A percentile compares a stretch with the other conserved stretches of the same genome.
These are phyloP conservation scores for Amaranthus cruentus DNA, from an alignment of 148 eudicot species.

Conservation along the genomic window DNA sequence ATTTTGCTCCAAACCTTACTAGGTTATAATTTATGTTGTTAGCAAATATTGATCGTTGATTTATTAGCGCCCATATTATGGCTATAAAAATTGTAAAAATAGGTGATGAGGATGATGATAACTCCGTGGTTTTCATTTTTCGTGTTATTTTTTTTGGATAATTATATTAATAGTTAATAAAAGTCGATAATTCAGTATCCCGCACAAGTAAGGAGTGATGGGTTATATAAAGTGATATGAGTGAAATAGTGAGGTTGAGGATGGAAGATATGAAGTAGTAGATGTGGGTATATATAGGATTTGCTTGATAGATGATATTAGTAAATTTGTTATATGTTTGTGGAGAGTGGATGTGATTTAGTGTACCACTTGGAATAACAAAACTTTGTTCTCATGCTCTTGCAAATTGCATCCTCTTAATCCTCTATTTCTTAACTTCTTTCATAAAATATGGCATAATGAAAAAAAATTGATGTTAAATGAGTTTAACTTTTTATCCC, in stretches of 20 bases:
- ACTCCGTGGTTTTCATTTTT: not conserved
- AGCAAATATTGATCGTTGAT: not conserved
- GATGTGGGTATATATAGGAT: slow-evolving; percentile 14
- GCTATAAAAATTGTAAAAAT: not conserved
- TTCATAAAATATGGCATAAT: no score
- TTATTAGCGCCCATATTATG: not conserved
- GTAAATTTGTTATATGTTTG: not conserved
- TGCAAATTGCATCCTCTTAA: no score
- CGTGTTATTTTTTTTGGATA: not conserved
- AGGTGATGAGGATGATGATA: not conserved
- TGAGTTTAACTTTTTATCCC: no score
- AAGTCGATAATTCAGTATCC: no score
- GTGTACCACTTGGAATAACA: no score
- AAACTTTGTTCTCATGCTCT: no score
- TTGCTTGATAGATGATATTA: not conserved
- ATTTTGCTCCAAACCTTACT: slow-evolving; percentile 24
- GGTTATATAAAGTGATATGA: no score
- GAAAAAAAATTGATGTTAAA: no score
- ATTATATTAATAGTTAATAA: no score
- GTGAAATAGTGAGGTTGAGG: not conserved
- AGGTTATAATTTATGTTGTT: not conserved
- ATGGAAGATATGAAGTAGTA: not conserved
- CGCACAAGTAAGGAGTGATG: no score
- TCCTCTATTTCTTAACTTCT: no score
- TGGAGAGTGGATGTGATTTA: no score